These are phyloP conservation scores for Phanerochaete carnosa DNA, from an alignment of 768 basidiomycete species.

Conservation along the genomic window DNA sequence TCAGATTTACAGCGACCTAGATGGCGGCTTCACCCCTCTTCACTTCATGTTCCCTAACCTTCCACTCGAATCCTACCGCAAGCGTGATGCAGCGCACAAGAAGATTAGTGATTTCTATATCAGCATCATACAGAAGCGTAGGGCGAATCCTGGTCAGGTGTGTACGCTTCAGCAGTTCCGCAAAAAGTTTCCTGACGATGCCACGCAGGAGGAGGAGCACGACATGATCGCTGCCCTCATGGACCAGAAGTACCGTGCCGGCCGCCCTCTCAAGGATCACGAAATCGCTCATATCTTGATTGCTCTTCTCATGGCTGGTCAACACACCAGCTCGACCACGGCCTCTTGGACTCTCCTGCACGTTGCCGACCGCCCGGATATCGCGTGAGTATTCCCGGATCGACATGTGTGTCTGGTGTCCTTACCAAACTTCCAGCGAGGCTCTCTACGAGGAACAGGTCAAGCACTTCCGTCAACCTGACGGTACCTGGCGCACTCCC, in stretches of 20 bases:
- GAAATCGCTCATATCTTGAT: constrained; percentile 99
- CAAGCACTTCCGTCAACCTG: constrained; percentile 70
- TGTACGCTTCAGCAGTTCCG: constrained; percentile 18
- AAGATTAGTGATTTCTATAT: constrained; percentile 95
- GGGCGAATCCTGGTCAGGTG: constrained; percentile 43
- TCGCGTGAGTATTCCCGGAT: constrained; percentile 47
- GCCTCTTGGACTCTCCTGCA: constrained; percentile 90
- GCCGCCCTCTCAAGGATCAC: constrained; percentile 72
- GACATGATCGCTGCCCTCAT: constrained; percentile 93
- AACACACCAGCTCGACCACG: constrained; percentile 95
- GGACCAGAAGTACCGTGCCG: constrained; percentile 81
- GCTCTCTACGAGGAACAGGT: constrained; percentile 90
- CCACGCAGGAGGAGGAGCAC: constrained; percentile 54
- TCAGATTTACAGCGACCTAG: constrained; percentile 79
- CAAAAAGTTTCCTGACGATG: constrained; percentile 3
- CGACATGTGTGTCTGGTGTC: neutral
- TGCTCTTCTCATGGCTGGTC: constrained; percentile 98
- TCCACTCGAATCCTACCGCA: constrained; percentile 86
- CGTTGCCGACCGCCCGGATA: constrained; percentile 67
- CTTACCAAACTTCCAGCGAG: constrained; percentile 43
- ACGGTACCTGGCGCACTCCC: constrained; percentile 76
- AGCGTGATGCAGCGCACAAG: constrained; percentile 84
- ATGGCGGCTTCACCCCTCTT: constrained; percentile 93
- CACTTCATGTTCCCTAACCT: constrained; percentile 95
- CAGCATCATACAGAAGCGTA: constrained; percentile 76